Conservation (phyloP, 2,329 filamentous ascomycete species). For the Fusarium pseudoanthophilum region DNA sequence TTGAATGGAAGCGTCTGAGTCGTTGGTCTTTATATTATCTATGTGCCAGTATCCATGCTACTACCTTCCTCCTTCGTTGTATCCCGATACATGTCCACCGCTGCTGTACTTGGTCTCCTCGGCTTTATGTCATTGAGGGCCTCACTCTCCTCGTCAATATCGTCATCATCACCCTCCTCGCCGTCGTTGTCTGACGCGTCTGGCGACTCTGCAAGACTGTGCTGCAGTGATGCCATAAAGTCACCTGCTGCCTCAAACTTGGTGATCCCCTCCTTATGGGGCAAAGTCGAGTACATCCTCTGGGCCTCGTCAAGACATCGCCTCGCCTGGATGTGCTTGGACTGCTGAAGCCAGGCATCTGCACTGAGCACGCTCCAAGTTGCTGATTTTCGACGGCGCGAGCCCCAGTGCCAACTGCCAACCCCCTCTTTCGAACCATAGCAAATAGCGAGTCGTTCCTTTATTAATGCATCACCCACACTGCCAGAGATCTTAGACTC, state of each 20-base stretch:
- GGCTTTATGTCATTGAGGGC: slow-evolving; percentile 63
- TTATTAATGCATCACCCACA: slow-evolving; percentile 83
- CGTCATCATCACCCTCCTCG: slow-evolving; percentile 58
- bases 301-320: slow-evolving; percentile 78
- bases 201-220: slow-evolving; percentile 60
- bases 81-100: slow-evolving; percentile 58
- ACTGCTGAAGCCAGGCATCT: slow-evolving; percentile 83
- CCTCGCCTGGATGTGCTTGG: slow-evolving; percentile 81
- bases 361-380: slow-evolving; percentile 88
- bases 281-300: slow-evolving; percentile 63
- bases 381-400: slow-evolving; percentile 83
- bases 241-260: slow-evolving; percentile 62
- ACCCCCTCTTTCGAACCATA: slow-evolving; percentile 79
- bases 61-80: slow-evolving; percentile 35
- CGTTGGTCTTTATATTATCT: slow-evolving; percentile 51
- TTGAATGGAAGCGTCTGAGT: background rate
- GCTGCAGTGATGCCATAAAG: slow-evolving; percentile 64
- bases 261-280: slow-evolving; percentile 62
- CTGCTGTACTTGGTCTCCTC: slow-evolving; percentile 66
- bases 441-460: slow-evolving; percentile 86
- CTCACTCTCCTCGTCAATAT: slow-evolving; percentile 65
- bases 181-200: slow-evolving; percentile 47
- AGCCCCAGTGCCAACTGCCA: slow-evolving; percentile 74
- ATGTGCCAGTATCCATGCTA: slow-evolving; percentile 35
- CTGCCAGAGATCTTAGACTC: slow-evolving; percentile 80